These are phyloP conservation scores for Phytophthora sojae DNA, from an alignment of 352 stramenopile species.

Conservation along the genomic window DNA sequence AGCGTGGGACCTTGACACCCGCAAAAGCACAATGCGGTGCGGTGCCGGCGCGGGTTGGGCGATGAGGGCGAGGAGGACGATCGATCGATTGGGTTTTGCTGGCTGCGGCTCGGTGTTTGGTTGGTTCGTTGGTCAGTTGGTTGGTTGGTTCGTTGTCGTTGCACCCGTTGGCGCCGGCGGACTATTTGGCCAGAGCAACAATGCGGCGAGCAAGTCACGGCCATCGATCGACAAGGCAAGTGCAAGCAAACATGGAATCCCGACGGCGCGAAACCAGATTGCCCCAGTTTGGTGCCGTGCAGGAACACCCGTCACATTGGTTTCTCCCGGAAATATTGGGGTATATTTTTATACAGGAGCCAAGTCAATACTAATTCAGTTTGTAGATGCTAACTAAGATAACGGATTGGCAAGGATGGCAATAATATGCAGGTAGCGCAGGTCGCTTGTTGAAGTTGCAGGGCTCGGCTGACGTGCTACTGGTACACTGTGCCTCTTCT, in stretches of 20 bases:
- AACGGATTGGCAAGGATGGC: background rate
- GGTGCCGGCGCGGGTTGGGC: conserved; percentile 25
- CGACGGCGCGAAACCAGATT: conserved; percentile 33
- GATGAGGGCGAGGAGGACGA: conserved; percentile 40
- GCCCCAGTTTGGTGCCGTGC: conserved; percentile 1
- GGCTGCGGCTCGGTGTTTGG: conserved; percentile 7
- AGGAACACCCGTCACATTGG: conserved; percentile 14
- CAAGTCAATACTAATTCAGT: background rate
- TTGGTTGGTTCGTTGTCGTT: conserved; percentile 1
- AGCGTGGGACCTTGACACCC: conserved; percentile 11
- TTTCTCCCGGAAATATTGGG: background rate
- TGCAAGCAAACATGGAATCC: conserved; percentile 6
- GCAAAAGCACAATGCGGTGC: conserved; percentile 21
- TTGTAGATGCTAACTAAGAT: too few species aligned
- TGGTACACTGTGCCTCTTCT: conserved; percentile 37
- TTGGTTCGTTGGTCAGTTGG: background rate
- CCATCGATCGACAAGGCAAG: background rate
- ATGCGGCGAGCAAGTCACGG: conserved; percentile 7
- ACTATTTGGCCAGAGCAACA: conserved; percentile 34
- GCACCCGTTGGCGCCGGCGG: conserved; percentile 27
- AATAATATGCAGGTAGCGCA: conserved; percentile 14
- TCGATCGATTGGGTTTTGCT: conserved; percentile 19
- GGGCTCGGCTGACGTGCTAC: conserved; percentile 34
- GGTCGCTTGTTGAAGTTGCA: conserved; percentile 43
- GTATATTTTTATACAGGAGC: conserved; percentile 1